phyloP scores from a whole-genome alignment of 2,329 filamentous ascomycete genomes.

The Polytolypa hystricis region DNA sequence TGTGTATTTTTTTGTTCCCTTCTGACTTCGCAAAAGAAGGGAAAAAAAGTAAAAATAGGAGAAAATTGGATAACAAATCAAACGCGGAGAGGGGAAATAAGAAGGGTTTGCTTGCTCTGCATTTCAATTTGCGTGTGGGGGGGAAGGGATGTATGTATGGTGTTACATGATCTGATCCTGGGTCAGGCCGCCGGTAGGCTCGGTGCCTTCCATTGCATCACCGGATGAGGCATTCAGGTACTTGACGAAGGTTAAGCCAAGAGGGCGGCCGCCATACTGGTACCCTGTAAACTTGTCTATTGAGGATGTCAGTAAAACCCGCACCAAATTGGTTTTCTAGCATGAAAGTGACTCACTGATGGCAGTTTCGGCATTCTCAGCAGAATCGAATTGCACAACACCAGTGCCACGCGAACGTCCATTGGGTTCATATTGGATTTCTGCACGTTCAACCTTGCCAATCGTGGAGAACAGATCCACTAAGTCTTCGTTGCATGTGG shows the following conservation, averaged over 20 bases:
- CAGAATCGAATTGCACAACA: constrained; percentile 83
- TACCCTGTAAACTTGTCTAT: constrained; percentile 91
- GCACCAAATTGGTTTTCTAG: no score
- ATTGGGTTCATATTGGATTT: constrained; percentile 97
- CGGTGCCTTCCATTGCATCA: constrained; percentile 75
- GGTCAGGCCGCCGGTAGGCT: constrained; percentile 57
- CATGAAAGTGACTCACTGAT: constrained; percentile 49
- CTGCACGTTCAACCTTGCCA: constrained; percentile 94
- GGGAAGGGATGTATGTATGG: no score
- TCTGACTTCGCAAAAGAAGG: no score
- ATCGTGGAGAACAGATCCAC: constrained; percentile 96
- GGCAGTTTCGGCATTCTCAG: constrained; percentile 78
- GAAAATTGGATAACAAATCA: no score
- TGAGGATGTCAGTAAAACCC: no score
- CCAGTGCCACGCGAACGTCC: constrained; percentile 89
- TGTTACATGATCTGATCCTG: constrained; percentile 95
- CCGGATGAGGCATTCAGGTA: constrained; percentile 58
- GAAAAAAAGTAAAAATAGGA: no score
- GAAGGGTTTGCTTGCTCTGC: no score
- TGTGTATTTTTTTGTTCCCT: no score
- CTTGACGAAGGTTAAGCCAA: constrained; percentile 88
- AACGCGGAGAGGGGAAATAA: no score
- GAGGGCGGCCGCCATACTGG: constrained; percentile 87
- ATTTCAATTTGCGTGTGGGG: no score
- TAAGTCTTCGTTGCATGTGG: constrained; percentile 94